A percentile compares a stretch with the other conserved stretches of the same genome.
Evolutionary conservation across 1,284 basidiomycete genomes (phyloP).

Genomic region (Austroboletus niveus): DNA sequence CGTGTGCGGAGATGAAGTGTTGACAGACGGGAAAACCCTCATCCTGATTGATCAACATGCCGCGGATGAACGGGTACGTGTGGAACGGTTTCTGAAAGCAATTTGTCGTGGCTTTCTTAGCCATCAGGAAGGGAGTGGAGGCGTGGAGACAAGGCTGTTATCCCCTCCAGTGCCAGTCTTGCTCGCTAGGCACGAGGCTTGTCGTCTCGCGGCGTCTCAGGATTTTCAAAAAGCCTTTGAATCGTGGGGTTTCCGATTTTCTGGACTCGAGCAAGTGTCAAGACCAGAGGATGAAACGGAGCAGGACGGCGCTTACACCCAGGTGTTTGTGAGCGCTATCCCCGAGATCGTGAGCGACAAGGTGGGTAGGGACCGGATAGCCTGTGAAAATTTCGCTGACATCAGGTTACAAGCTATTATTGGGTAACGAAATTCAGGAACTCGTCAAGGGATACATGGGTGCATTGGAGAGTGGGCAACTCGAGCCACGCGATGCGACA

Average conservation of each 20-base stretch:
- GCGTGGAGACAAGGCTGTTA: conserved; percentile 41
- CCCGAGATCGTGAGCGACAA: conserved; percentile 70
- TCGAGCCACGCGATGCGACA: conserved; percentile 17
- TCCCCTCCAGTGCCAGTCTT: conserved; percentile 57
- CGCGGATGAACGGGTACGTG: conserved; percentile 87
- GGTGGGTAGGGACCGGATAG: conserved; percentile 38
- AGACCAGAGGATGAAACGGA: conserved; percentile 20
- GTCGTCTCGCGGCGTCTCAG: conserved; percentile 41
- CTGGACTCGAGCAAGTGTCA: conserved; percentile 32
- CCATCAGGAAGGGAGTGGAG: conserved; percentile 32
- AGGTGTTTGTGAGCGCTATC: conserved; percentile 55
- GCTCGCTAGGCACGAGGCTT: conserved; percentile 61
- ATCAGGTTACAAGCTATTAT: conserved; percentile 48
- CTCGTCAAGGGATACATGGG: conserved; percentile 66
- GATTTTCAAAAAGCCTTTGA: conserved; percentile 49
- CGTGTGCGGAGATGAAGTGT: conserved; percentile 2
- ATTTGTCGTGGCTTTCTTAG: conserved; percentile 65
- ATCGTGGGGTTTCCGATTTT: conserved; percentile 74
- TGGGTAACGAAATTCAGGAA: conserved; percentile 62
- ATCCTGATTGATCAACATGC: conserved; percentile 94
- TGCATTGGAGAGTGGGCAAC: conserved; percentile 35
- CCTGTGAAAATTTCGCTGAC: conserved; percentile 5
- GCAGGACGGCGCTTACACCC: conserved; percentile 44
- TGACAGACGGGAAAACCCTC: conserved; percentile 39
- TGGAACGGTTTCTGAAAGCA: conserved; percentile 77